Conservation (phyloP, 768 basidiomycete genomes). For the Leccinum longicurvipes region DNA sequence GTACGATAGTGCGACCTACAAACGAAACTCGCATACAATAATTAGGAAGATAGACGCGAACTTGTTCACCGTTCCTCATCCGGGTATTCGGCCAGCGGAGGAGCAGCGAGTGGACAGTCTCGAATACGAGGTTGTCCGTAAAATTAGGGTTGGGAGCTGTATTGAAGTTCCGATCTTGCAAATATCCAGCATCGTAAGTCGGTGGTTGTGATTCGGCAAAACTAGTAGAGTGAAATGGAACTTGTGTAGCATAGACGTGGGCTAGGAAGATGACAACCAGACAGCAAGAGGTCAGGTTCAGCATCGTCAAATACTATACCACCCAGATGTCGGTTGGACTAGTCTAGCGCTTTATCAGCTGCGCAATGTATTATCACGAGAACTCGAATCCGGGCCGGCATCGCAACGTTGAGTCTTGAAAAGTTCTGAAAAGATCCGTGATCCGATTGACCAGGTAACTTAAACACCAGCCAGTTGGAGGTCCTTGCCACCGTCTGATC, state of each 20-base stretch:
- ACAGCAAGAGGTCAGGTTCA: not conserved
- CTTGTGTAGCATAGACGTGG: not conserved
- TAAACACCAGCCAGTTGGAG: not conserved
- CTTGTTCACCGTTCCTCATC: constrained; percentile 38
- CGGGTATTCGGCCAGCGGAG: constrained; percentile 43
- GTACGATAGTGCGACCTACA: constrained; percentile 21
- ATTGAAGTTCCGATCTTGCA: not conserved
- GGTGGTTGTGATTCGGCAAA: not conserved
- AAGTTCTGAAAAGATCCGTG: not conserved
- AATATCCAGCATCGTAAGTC: not conserved
- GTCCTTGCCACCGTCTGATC: not conserved
- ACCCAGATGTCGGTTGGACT: not conserved
- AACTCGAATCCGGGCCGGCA: not conserved
- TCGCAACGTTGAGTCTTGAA: not conserved
- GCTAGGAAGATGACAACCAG: not conserved
- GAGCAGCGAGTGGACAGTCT: constrained; percentile 24
- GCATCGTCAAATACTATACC: not conserved
- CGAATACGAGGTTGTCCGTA: constrained; percentile 28
- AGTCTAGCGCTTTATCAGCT: not conserved
- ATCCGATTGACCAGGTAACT: not conserved
- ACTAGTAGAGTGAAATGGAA: not conserved
- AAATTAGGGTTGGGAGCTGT: constrained; percentile 6
- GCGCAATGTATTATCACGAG: not conserved
- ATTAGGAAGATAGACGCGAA: not conserved
- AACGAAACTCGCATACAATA: not conserved